Evolutionary conservation across 1,284 basidiomycete genomes (phyloP).

Genomic region (Rhizoctonia solani): DNA sequence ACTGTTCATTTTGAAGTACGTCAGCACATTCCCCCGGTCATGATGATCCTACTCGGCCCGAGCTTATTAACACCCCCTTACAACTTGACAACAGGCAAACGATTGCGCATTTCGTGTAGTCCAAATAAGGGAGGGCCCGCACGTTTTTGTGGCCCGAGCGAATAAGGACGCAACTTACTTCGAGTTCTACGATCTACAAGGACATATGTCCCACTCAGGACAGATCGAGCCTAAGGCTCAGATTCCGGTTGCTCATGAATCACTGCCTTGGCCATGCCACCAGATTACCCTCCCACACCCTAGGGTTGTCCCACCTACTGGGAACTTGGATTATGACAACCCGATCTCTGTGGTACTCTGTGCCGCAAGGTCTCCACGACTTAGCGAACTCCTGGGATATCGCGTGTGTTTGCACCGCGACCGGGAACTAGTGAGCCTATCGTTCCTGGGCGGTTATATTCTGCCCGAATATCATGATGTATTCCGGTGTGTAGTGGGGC

Average conservation of each 20-base stretch:
- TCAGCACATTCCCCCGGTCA: constrained; percentile 15
- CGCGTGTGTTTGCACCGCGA: constrained; percentile 2
- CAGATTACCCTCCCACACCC: constrained; percentile 29
- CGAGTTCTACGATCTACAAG: constrained; percentile 28
- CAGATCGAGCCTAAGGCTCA: constrained; percentile 28
- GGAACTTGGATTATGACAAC: neutral
- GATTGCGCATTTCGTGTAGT: constrained; percentile 28
- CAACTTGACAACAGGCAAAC: constrained; percentile 1
- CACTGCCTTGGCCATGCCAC: constrained; percentile 20
- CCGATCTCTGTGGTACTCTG: constrained; percentile 10
- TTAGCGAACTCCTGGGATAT: constrained; percentile 24
- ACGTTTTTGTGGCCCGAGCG: constrained; percentile 31
- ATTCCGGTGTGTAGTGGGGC: constrained; percentile 10
- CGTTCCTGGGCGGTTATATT: constrained; percentile 11
- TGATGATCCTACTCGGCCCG: constrained; percentile 16
- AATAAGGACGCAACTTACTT: constrained; percentile 24
- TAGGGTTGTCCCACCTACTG: neutral
- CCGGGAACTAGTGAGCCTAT: neutral
- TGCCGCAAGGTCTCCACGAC: constrained; percentile 13
- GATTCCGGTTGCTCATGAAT: constrained; percentile 14
- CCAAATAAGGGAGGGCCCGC: constrained; percentile 13
- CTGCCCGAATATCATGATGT: constrained; percentile 12
- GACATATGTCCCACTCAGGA: neutral
- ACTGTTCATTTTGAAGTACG: constrained; percentile 24
- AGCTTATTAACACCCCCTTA: neutral